These are phyloP conservation scores for Verticillium dahliae DNA, from an alignment of 2,329 filamentous ascomycete genomes.

Conservation along the genomic window DNA sequence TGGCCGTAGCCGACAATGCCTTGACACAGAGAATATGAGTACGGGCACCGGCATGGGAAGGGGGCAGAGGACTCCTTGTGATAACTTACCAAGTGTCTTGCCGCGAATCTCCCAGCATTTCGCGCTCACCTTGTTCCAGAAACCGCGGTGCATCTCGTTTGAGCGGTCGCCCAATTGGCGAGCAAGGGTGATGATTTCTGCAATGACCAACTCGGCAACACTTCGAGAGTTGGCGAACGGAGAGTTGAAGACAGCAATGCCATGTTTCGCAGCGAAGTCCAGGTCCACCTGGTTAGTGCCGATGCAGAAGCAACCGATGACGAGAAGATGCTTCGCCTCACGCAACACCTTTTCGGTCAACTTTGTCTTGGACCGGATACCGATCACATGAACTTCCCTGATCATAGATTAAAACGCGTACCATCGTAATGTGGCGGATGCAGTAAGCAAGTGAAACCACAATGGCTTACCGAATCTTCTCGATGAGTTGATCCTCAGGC, in stretches of 20 bases:
- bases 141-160: slow-evolving; percentile 86
- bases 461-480: slow-evolving; percentile 73
- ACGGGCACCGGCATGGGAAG: neutral
- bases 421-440: slow-evolving; percentile 6
- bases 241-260: slow-evolving; percentile 98
- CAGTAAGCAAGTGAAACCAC: slow-evolving; percentile 18
- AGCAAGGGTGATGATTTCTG: slow-evolving; percentile 84
- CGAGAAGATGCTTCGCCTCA: slow-evolving; percentile 89
- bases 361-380: slow-evolving; percentile 97
- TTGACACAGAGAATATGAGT: slow-evolving; percentile 17
- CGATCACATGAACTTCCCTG: slow-evolving; percentile 93
- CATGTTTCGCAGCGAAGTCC: slow-evolving; percentile 71
- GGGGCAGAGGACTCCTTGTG: neutral
- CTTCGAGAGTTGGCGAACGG: slow-evolving; percentile 97
- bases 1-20: slow-evolving; percentile 95
- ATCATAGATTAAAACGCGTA: slow-evolving; percentile 4
- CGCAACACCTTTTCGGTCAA: slow-evolving; percentile 77
- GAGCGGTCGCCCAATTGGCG: slow-evolving; percentile 91
- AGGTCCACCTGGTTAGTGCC: slow-evolving; percentile 94
- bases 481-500: slow-evolving; percentile 86
- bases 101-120: slow-evolving; percentile 98
- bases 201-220: slow-evolving; percentile 93
- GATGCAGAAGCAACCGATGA: slow-evolving; percentile 98
- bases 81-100: slow-evolving; percentile 73
- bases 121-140: slow-evolving; percentile 95